A percentile compares a stretch with the other conserved stretches of the same genome.
Evolutionary conservation across 257 asterid genomes (phyloP).

Genomic region (Dorcoceras hygrometricum): DNA sequence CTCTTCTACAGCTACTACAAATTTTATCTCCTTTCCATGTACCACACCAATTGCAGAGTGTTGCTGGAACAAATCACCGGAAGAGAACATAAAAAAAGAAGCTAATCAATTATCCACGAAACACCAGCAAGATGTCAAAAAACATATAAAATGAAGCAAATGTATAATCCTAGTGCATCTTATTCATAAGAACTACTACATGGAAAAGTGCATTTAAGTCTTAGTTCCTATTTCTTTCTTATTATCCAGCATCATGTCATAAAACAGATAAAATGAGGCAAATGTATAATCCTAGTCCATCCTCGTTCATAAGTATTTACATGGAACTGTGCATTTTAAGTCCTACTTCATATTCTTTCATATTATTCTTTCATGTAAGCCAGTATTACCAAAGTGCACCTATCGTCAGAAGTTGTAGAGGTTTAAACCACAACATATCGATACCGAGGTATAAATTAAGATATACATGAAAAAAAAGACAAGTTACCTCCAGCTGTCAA

Average conservation of each 20-base stretch:
- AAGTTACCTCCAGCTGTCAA: conserved; percentile 60
- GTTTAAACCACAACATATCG: neutral
- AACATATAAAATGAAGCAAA: conserved; percentile 9
- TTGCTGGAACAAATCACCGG: conserved; percentile 38
- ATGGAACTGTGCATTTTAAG: conserved; percentile 2
- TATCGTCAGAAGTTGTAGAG: neutral
- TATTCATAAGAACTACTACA: neutral
- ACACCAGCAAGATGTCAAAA: conserved; percentile 15
- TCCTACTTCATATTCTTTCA: conserved; percentile 12
- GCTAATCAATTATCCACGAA: neutral
- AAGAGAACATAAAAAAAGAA: neutral
- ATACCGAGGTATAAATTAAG: neutral
- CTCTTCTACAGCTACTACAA: conserved; percentile 70
- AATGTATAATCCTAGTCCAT: conserved; percentile 2
- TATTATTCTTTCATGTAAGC: neutral
- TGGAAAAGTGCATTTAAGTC: conserved; percentile 1
- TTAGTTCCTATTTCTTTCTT: neutral
- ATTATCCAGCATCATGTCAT: too few species aligned
- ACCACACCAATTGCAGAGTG: conserved; percentile 87
- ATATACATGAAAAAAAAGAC: conserved; percentile 6
- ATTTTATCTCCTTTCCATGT: conserved; percentile 88
- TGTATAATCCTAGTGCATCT: conserved; percentile 2
- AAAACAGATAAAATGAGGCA: too few species aligned
- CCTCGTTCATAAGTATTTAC: conserved; percentile 2
- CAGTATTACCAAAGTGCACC: neutral